Evolutionary conservation across 2,329 filamentous ascomycete genomes (phyloP), one percentile per base, ranked within the genome.

Genomic region (Myrmaecium sp.): DNA sequence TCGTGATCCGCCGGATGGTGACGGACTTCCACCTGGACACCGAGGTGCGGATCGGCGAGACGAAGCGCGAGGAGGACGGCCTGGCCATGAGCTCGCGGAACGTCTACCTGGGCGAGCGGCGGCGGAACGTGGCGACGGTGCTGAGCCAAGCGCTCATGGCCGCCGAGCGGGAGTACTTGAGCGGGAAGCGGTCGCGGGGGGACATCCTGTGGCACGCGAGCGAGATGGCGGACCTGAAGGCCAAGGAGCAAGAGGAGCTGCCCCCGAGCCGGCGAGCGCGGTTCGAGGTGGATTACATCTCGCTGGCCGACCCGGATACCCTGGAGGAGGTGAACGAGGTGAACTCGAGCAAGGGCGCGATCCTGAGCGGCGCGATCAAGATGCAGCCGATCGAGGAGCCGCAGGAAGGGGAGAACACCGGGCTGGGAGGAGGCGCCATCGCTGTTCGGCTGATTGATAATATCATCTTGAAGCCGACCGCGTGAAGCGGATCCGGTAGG

Each of bases 391-490:
- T 93, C 2, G 79, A 91, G 44, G 63, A 69, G 27, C 62, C 74
- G 1, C 63, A 60, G 25, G 56, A 69, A 5, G 78, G 66, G 1
- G 84, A 95, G 49, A 73, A 83, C 36, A 51, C 61, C 15, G 69
- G 68, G 4, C 51, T 84, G 14, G 83, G 83, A 3, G 70, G 68
- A 29, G 74, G 71, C 3, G 74, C 75, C 2, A 79, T 80, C 10
- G 49, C 73, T 1, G 89, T 98, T 25, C 65, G 89, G 34, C 57
- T 98, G 51, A 94, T 98, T 48, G 89, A 98, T 46, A 98, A 98
- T 44, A 74, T 95, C 36, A 74, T 92, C n/a, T 31, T 61, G 22
- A 36, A 45, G 21, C 44, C 47, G 23, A 31, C 31, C 12, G 16
- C 22, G 14, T 30, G 14, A 30, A 7, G 22, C 22, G 22, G 12